A percentile compares a stretch with the other conserved stretches of the same genome.
phyloP scores from a whole-genome alignment of 106 monocot genomes.

The Dendrobium officinale region DNA sequence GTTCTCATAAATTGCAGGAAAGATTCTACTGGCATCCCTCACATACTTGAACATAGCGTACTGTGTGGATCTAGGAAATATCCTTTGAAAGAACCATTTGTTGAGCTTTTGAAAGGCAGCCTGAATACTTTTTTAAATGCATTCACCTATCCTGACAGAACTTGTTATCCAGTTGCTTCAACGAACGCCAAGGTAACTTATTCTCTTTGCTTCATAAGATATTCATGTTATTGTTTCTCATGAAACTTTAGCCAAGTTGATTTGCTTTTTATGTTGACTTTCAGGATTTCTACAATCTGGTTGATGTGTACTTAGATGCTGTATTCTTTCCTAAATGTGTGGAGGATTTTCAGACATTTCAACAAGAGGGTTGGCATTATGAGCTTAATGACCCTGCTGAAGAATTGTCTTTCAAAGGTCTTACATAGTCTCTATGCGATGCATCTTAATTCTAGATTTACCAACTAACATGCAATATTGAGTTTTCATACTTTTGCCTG shows the following conservation, averaged over 20 bases:
- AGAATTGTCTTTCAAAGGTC: conserved; percentile 95
- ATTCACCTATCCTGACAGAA: conserved; percentile 98
- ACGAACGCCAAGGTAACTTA: conserved; percentile 82
- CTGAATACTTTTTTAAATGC: conserved; percentile 97
- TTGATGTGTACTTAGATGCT: conserved; percentile 98
- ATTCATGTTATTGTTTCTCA: neutral
- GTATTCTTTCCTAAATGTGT: conserved; percentile 97
- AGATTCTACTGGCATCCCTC: conserved; percentile 97
- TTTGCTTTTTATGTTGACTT: conserved; percentile 2
- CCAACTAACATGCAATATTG: neutral
- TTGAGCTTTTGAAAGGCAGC: conserved; percentile 92
- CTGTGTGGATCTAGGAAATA: conserved; percentile 98
- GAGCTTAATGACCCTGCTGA: conserved; percentile 86
- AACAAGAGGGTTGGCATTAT: conserved; percentile 99
- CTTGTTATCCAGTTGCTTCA: conserved; percentile 99
- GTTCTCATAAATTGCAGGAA: conserved; percentile 45
- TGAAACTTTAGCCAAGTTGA: neutral
- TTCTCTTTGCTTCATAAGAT: conserved; percentile 5
- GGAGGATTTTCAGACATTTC: conserved; percentile 90
- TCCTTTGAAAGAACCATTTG: conserved; percentile 97
- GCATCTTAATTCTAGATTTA: conserved; percentile 1
- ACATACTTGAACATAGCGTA: conserved; percentile 99
- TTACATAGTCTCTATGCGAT: neutral
- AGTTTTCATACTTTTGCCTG: neutral
- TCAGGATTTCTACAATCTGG: conserved; percentile 99